phyloP scores from a whole-genome alignment of 371 early-diverging fungal genomes.

The Batkoa obscura region DNA sequence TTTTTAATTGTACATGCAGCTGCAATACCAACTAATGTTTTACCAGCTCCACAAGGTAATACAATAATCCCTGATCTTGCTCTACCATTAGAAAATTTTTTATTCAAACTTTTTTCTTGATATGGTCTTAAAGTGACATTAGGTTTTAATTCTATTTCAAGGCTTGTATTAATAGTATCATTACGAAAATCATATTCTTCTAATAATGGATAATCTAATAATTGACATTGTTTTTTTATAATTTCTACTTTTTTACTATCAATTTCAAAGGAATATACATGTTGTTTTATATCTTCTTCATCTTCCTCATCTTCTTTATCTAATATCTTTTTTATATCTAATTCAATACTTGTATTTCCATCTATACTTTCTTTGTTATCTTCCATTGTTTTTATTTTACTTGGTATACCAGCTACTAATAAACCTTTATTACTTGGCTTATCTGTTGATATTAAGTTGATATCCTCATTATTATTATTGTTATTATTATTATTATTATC shows the following conservation, averaged over 20 bases:
- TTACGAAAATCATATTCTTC: constrained; percentile 99
- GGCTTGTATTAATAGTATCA: constrained; percentile 63
- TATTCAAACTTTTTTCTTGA: constrained; percentile 96
- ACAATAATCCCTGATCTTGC: constrained; percentile 99
- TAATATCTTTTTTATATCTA: not conserved
- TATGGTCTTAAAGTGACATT: constrained; percentile 92
- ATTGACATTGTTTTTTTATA: constrained; percentile 87
- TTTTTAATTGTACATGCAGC: constrained; percentile 98
- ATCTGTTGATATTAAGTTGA: not conserved
- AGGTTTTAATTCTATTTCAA: constrained; percentile 95
- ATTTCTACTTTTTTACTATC: constrained; percentile 52
- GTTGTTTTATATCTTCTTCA: not conserved
- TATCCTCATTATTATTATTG: not conserved
- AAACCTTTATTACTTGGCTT: too few relatives aligned
- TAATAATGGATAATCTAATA: constrained; percentile 91
- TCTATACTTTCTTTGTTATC: too few relatives aligned
- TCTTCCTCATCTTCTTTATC: not conserved
- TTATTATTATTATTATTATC: not conserved
- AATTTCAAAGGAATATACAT: constrained; percentile 90
- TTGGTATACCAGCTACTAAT: too few relatives aligned
- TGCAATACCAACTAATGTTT: constrained; percentile 98
- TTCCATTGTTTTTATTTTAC: too few relatives aligned
- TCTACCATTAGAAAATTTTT: constrained; percentile 99
- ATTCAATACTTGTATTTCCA: not conserved
- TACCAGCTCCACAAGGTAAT: constrained; percentile 98